A percentile compares a stretch with the other conserved stretches of the same genome.
Conservation (phyloP, 129 eudicot genomes). For the Flaveria linearis region DNA sequence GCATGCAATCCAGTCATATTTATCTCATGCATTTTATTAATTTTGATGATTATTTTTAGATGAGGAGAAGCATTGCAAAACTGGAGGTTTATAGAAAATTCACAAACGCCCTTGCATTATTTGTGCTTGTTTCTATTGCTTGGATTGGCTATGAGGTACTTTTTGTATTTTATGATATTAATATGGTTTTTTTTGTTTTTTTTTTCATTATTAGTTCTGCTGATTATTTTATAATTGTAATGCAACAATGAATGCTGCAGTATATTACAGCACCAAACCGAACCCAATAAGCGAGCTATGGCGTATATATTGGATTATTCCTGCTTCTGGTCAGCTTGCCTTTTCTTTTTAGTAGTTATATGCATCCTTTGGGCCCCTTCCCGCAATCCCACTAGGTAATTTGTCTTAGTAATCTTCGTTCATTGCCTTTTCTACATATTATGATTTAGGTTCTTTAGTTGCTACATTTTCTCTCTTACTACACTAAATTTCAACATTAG, state of each 20-base stretch:
- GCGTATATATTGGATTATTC: constrained; percentile 72
- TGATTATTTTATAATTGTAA: neutral
- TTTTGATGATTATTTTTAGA: constrained; percentile 31
- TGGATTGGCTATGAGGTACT: constrained; percentile 87
- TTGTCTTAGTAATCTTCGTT: neutral
- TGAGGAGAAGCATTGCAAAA: constrained; percentile 69
- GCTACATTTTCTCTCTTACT: neutral
- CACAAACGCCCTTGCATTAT: constrained; percentile 72
- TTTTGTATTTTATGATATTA: neutral
- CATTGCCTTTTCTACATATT: neutral
- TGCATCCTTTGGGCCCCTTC: constrained; percentile 85
- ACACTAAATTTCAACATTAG: neutral
- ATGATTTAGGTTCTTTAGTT: neutral
- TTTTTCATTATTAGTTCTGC: constrained; percentile 1
- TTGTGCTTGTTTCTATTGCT: constrained; percentile 79
- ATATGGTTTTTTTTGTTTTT: neutral
- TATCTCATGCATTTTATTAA: neutral
- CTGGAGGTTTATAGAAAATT: constrained; percentile 71
- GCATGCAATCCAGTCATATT: neutral
- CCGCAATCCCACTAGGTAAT: constrained; percentile 73
- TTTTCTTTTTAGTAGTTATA: constrained; percentile 58
- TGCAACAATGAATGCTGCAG: constrained; percentile 31
- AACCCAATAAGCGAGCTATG: constrained; percentile 73
- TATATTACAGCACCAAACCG: too few relatives aligned
- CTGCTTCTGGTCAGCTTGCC: constrained; percentile 74